phyloP scores from a whole-genome alignment of 2,329 filamentous ascomycete species.

The Colletotrichum agaves region DNA sequence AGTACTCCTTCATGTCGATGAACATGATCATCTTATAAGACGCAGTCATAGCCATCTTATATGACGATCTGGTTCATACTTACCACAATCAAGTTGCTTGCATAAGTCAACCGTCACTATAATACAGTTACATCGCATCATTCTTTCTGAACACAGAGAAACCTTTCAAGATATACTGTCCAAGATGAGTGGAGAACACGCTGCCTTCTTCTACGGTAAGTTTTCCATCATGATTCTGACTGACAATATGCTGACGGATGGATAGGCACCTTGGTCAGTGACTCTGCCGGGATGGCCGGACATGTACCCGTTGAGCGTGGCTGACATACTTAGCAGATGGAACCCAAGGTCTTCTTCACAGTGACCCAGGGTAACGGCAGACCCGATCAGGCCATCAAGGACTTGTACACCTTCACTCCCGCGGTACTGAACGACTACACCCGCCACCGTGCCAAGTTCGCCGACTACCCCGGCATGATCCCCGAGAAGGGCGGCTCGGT shows the following conservation, averaged over 20 bases:
- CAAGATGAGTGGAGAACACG: constrained; percentile 55
- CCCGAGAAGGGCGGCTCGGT: constrained; percentile 67
- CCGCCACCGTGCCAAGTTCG: constrained; percentile 73
- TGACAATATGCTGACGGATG: constrained; percentile 1
- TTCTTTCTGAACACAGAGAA: neutral
- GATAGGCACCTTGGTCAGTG: constrained; percentile 50
- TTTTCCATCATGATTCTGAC: neutral
- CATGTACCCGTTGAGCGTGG: constrained; percentile 33
- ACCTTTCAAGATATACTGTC: neutral
- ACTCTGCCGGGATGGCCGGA: neutral
- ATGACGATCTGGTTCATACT: neutral
- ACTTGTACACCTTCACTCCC: constrained; percentile 73
- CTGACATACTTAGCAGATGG: constrained; percentile 66
- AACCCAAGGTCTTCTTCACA: constrained; percentile 84
- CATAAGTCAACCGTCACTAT: too few species aligned
- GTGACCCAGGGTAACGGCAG: constrained; percentile 75
- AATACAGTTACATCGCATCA: neutral
- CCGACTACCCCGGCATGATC: constrained; percentile 86
- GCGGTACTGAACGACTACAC: constrained; percentile 80
- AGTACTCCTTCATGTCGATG: too few species aligned
- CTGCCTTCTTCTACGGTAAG: constrained; percentile 69
- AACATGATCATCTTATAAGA: too few species aligned
- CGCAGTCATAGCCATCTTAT: neutral
- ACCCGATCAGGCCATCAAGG: constrained; percentile 58
- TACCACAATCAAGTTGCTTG: neutral